Base-by-base conservation (phyloP, 768 basidiomycete genomes). In the Mrakia frigida region DNA sequence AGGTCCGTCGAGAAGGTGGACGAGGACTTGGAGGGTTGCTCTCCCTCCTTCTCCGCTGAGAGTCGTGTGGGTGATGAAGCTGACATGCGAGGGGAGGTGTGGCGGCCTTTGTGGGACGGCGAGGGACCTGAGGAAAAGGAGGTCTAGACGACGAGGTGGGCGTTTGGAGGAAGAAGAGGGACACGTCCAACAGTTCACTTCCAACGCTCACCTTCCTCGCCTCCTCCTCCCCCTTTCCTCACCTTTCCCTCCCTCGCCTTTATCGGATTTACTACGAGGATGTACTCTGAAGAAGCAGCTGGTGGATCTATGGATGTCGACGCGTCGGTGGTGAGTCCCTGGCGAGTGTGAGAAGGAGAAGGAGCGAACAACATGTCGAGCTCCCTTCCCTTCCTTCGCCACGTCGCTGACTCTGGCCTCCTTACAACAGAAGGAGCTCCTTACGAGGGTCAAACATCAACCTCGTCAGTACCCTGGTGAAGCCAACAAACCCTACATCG, bases 1-100 rank as follows among this genome's bases (percentile, higher is more conserved):
- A 61, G 60, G 71, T 77, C 75, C 37, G 75, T 77, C 52, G 70
- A 73, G 56, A 70, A 75, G 28, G 69, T 70, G 21, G 65, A 68
- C 35, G 25, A 13, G 6, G 18, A 35, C 39, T 68, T 68, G 35
- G 35, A 50, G 14, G 46, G 46, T 18, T 43, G 18, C 25, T 39
- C 56, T 56, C 43, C 43, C 18, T 13, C 56, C 28, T 11, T 25
- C n/a, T n/a, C n/a, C 2, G 37, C 39, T 37, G 28, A 16, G 31
- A n/a, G 63, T 25, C 13, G 21, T 3, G 23, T 23, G 18, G 6
- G 25, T 16, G 5, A 7, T 39, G 35, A 23, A 1, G 35, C 31
- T 23, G 65, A 43, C 65, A 68, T 68, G 39, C 39, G 35, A 11
- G 33, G 18, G 18, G 39, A 16, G 65, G 65, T 68, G 7, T 68